Base-by-base conservation (phyloP, 441 rosid genomes). In the Dalechampia spathulata region DNA sequence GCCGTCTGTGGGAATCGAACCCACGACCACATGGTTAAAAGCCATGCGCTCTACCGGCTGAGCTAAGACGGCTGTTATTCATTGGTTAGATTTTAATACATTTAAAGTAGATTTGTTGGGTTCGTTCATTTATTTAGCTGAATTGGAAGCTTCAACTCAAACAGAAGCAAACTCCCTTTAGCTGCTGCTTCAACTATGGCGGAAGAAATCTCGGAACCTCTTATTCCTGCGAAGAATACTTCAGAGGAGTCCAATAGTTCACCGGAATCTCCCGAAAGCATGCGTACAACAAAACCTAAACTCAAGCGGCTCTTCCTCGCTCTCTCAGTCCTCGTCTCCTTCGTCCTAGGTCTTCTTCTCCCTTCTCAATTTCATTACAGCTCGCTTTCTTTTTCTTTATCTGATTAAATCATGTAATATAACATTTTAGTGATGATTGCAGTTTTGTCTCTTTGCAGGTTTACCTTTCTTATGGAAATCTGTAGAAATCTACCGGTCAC, bases 401-500 rank as follows among this genome's bases (percentile, higher is more conserved):
- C n/a, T n/a, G n/a, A n/a, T n/a, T n/a, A n/a, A n/a, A n/a, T n/a
- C n/a, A n/a, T n/a, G n/a, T n/a, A n/a, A n/a, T n/a, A n/a, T n/a
- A n/a, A n/a, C 37, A 32, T 42, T 64, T 17, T 42, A 6, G 38
- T 17, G 32, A 25, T 49, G 2, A 46, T 50, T 15, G 3, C 12
- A 26, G 49, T 1, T 19, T n/a, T 11, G 21, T 50, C 5, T 19
- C 23, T 44, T 28, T 79, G 42, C 73, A 86, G 95, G 95, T 51
- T 65, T 87, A 4, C 91, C 93, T 0, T 74, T 90, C 50, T 66
- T 93, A 34, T 90, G 90, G 89, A 93, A 90, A 70, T 85, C 99
- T 23, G 91, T 87, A 3, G 97, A 90, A 63, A 93, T 93, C 26
- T 83, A 90, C 66, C 93, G 96, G 26, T 85, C 96, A 8, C 79